phyloP scores from a whole-genome alignment of 2,329 filamentous ascomycete species.

The Fusarium sp. region DNA sequence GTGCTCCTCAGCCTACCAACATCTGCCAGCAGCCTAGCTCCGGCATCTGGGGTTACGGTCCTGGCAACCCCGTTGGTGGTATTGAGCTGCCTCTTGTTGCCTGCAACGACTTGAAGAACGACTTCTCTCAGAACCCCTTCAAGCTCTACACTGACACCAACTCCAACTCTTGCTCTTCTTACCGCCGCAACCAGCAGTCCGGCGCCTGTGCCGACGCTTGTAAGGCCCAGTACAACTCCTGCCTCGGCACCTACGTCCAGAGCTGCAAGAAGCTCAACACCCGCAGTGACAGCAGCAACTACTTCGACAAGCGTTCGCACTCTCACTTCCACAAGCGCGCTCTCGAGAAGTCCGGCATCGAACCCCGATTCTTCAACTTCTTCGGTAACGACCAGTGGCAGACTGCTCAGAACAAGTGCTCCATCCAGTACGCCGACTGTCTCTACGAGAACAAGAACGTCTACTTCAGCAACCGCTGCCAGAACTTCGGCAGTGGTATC shows the following conservation, averaged over 20 bases:
- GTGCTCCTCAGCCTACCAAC: constrained; percentile 63
- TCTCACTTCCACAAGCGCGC: constrained; percentile 46
- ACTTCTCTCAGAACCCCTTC: constrained; percentile 61
- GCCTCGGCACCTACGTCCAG: constrained; percentile 63
- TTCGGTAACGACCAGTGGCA: constrained; percentile 52
- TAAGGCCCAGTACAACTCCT: constrained; percentile 65
- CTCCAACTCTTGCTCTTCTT: constrained; percentile 60
- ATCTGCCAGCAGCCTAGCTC: constrained; percentile 67
- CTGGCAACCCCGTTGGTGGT: constrained; percentile 68
- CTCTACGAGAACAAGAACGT: constrained; percentile 58
- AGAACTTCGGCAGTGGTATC: constrained; percentile 51
- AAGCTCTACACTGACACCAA: constrained; percentile 65
- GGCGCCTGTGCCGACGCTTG: constrained; percentile 66
- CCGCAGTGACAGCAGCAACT: constrained; percentile 38
- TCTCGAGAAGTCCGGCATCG: constrained; percentile 44
- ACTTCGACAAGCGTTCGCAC: constrained; percentile 40
- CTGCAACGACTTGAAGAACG: constrained; percentile 65
- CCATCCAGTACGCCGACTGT: constrained; percentile 65
- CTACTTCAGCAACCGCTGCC: constrained; percentile 57
- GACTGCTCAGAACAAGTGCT: constrained; percentile 59
- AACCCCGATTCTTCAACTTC: constrained; percentile 47
- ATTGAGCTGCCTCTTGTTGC: constrained; percentile 66
- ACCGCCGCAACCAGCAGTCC: constrained; percentile 53
- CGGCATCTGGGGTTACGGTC: constrained; percentile 75
- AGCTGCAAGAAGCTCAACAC: constrained; percentile 58